phyloP scores from a whole-genome alignment of 441 rosid genomes.

The Gossypium davidsonii region DNA sequence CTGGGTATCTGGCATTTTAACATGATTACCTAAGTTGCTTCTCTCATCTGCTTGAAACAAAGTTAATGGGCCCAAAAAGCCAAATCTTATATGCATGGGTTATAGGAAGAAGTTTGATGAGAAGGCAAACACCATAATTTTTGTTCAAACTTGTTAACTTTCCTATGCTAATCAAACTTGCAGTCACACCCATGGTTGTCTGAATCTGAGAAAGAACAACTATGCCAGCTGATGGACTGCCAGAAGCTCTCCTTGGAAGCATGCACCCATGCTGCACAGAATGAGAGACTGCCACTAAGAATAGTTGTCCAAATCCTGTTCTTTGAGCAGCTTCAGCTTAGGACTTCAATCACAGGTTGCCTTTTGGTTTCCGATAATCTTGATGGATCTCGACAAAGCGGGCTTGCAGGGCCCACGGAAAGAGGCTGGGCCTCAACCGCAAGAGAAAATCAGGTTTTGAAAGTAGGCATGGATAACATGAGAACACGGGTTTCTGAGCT shows the following conservation, averaged over 20 bases:
- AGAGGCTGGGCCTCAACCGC: conserved; percentile 93
- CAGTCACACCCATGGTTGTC: conserved; percentile 96
- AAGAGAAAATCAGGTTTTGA: conserved; percentile 89
- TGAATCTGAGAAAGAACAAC: conserved; percentile 83
- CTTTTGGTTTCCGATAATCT: conserved; percentile 90
- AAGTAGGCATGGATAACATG: conserved; percentile 96
- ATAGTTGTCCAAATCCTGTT: conserved; percentile 86
- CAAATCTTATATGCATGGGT: background rate
- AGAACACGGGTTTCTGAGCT: conserved; percentile 85
- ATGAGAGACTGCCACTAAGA: conserved; percentile 86
- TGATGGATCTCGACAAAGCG: conserved; percentile 82
- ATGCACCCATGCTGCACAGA: conserved; percentile 97
- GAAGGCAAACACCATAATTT: background rate
- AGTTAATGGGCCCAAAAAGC: background rate
- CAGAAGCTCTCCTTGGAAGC: conserved; percentile 97
- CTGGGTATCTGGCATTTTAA: background rate
- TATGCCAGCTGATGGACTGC: conserved; percentile 85
- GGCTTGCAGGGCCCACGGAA: conserved; percentile 59
- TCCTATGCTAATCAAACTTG: conserved; percentile 16
- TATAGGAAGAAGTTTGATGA: background rate
- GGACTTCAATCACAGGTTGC: conserved; percentile 92
- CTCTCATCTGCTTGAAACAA: background rate
- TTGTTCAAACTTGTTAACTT: conserved; percentile 12
- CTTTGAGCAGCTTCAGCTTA: conserved; percentile 97
- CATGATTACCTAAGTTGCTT: background rate